phyloP scores from a whole-genome alignment of 768 basidiomycete species.

The Multifurca ochricompacta region DNA sequence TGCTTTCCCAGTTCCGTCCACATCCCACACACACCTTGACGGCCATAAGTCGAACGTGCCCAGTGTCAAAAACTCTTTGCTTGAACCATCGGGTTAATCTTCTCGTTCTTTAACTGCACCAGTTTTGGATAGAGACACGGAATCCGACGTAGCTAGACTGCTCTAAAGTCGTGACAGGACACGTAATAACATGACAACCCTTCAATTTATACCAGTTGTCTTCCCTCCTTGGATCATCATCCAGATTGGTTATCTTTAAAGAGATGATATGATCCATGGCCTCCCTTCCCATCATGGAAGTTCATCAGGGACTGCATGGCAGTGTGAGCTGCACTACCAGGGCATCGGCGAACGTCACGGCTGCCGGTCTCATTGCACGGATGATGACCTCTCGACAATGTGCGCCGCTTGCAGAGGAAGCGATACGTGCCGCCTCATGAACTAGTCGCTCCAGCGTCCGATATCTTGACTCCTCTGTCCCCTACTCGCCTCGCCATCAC shows the following conservation, averaged over 20 bases:
- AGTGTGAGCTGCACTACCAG: conserved; percentile 11
- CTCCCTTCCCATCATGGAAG: neutral
- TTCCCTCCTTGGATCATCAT: no score
- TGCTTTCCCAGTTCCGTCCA: no score
- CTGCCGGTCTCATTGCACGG: conserved; percentile 7
- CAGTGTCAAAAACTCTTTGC: neutral
- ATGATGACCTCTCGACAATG: conserved; percentile 10
- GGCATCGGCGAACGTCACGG: neutral
- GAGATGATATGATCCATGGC: neutral
- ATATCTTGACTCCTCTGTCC: conserved; percentile 1
- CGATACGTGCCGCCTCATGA: conserved; percentile 11
- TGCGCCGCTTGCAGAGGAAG: neutral
- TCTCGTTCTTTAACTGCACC: neutral
- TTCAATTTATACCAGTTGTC: neutral
- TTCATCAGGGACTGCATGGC: conserved; percentile 1
- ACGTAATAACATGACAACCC: conserved; percentile 1
- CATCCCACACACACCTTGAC: no score
- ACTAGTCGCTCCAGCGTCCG: conserved; percentile 13
- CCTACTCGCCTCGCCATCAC: conserved; percentile 1
- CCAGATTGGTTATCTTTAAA: no score
- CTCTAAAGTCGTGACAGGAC: neutral
- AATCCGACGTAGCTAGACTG: neutral
- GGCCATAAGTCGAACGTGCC: neutral
- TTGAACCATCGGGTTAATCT: neutral
- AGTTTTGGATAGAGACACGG: neutral